These are phyloP conservation scores for Ogataea kodamae DNA, from an alignment of 805 yeast species.

Conservation along the genomic window DNA sequence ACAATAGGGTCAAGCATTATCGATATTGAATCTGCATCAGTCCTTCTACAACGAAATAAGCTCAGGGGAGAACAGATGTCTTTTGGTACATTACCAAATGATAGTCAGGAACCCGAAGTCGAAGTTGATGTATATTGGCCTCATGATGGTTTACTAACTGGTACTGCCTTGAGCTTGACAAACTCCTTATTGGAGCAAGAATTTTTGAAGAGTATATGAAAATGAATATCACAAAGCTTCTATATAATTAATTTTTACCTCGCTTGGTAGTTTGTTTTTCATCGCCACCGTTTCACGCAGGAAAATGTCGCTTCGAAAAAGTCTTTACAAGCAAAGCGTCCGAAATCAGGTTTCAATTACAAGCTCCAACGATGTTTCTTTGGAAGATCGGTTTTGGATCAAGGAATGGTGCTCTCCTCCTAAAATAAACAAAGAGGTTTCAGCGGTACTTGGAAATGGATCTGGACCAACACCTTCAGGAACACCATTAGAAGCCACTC, in stretches of 20 bases:
- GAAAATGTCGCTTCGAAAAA: slow-evolving; percentile 32
- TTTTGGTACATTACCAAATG: background rate
- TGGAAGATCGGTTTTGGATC: slow-evolving; percentile 30
- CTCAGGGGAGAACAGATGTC: slow-evolving; percentile 4
- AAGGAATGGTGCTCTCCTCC: slow-evolving; percentile 35
- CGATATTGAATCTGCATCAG: slow-evolving; percentile 25
- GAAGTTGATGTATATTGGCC: slow-evolving; percentile 1
- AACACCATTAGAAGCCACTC: slow-evolving; percentile 24
- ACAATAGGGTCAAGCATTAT: too few relatives aligned
- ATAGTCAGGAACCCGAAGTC: background rate
- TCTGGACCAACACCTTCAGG: slow-evolving; percentile 21
- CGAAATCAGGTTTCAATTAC: slow-evolving; percentile 25
- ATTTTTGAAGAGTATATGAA: slow-evolving; percentile 21
- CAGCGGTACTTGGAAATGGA: slow-evolving; percentile 8
- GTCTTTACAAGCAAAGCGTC: slow-evolving; percentile 34
- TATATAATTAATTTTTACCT: too few relatives aligned
- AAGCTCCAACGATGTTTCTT: slow-evolving; percentile 15
- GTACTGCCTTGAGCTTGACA: slow-evolving; percentile 24
- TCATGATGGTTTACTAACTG: slow-evolving; percentile 18
- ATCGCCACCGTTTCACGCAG: too few relatives aligned
- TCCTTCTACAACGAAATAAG: slow-evolving; percentile 24
- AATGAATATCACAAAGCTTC: background rate
- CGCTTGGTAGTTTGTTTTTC: slow-evolving; percentile 29
- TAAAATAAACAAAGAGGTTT: slow-evolving; percentile 17
- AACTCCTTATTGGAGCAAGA: slow-evolving; percentile 30